A percentile compares a stretch with the other conserved stretches of the same genome.
phyloP scores from a whole-genome alignment of 2,329 filamentous ascomycete species.

The Daldinia sp. region DNA sequence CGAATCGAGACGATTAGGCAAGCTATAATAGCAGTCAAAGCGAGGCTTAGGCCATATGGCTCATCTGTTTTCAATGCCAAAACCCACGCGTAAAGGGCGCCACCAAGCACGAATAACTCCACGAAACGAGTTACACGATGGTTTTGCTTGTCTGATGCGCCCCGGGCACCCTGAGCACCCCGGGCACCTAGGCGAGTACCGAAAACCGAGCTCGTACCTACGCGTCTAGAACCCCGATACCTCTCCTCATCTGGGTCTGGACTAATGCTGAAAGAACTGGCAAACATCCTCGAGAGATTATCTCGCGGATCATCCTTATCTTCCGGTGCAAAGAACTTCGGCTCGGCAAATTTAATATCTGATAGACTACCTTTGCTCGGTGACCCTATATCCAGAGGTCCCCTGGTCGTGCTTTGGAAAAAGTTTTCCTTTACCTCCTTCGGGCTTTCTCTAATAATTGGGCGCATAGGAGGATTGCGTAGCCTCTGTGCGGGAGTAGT shows the following conservation, averaged over 20 bases:
- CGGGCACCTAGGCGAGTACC: not conserved
- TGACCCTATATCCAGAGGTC: slow-evolving; percentile 39
- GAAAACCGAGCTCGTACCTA: slow-evolving; percentile 4
- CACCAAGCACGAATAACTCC: slow-evolving; percentile 42
- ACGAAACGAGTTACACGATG: slow-evolving; percentile 36
- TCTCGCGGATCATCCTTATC: slow-evolving; percentile 46
- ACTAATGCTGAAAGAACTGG: slow-evolving; percentile 46
- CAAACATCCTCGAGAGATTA: slow-evolving; percentile 46
- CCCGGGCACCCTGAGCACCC: not conserved
- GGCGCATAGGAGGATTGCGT: slow-evolving; percentile 67
- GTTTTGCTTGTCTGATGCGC: slow-evolving; percentile 25
- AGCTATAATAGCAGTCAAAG: slow-evolving; percentile 41
- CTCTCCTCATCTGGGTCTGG: slow-evolving; percentile 42
- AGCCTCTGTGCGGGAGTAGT: slow-evolving; percentile 69
- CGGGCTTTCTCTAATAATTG: slow-evolving; percentile 58
- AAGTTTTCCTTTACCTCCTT: slow-evolving; percentile 59
- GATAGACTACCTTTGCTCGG: slow-evolving; percentile 26
- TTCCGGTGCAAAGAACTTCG: slow-evolving; percentile 46
- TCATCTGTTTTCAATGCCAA: slow-evolving; percentile 40
- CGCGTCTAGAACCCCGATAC: slow-evolving; percentile 11
- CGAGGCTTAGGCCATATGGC: slow-evolving; percentile 42
- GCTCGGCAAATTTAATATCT: slow-evolving; percentile 39
- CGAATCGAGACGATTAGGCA: slow-evolving; percentile 45
- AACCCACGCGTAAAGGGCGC: slow-evolving; percentile 43
- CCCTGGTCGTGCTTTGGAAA: slow-evolving; percentile 49